Conservation (phyloP, 768 basidiomycete species). For the Lactifluus piperatus region DNA sequence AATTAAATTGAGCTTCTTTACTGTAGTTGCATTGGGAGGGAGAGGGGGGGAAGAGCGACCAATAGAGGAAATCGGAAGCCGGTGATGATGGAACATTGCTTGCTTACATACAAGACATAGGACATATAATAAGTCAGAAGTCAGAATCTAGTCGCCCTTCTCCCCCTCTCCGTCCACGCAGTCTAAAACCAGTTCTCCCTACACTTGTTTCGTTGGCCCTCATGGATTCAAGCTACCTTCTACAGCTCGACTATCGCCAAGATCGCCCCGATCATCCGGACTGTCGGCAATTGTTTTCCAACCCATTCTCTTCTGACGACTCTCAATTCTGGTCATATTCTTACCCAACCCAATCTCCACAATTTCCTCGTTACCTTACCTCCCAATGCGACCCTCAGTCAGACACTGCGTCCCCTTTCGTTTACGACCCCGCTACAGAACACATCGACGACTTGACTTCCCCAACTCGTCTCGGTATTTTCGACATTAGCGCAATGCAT, state of each 20-base stretch:
- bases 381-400: conserved; percentile 6
- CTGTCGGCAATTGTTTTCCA: neutral
- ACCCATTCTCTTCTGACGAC: conserved; percentile 2
- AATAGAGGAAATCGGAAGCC: neutral
- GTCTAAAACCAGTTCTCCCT: conserved; percentile 6
- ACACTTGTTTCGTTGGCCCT: neutral
- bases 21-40: neutral
- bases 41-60: neutral
- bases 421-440: neutral
- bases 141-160: neutral
- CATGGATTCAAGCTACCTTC: conserved; percentile 12
- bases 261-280: conserved; percentile 7
- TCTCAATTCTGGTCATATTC: conserved; percentile 14
- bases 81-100: too few species aligned
- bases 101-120: neutral
- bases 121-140: conserved; percentile 6
- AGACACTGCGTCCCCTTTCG: neutral
- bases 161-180: conserved; percentile 10
- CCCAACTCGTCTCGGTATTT: conserved; percentile 6
- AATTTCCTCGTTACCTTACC: conserved; percentile 4
- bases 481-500: conserved; percentile 12
- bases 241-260: conserved; percentile 7
- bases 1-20: too few species aligned
- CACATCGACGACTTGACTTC: neutral
- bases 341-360: neutral